Conservation (phyloP, 495 filamentous ascomycete genomes). For the Haplographium delicatum region DNA sequence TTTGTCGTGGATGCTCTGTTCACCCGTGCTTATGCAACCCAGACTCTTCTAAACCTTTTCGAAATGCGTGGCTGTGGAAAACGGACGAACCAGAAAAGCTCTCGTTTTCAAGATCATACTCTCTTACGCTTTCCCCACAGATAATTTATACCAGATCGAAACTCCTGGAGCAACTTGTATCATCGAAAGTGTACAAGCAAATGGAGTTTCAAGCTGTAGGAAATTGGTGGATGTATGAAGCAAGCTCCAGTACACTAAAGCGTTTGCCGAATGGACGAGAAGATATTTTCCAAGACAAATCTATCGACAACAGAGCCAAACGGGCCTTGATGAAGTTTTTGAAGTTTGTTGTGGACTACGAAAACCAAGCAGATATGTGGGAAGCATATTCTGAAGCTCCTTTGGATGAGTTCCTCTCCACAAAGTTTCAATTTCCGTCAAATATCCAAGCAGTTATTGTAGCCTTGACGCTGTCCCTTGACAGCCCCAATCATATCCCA, state of each 20-base stretch:
- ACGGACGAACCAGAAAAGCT: conserved; percentile 33
- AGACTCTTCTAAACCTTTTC: conserved; percentile 14
- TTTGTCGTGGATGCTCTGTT: too few species aligned
- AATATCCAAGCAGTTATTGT: conserved; percentile 66
- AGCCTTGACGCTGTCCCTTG: conserved; percentile 71
- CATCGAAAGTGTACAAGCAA: conserved; percentile 80
- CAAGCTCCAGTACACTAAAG: conserved; percentile 37
- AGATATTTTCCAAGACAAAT: conserved; percentile 73
- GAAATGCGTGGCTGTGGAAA: conserved; percentile 24
- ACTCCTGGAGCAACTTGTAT: conserved; percentile 71
- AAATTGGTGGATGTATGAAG: conserved; percentile 76
- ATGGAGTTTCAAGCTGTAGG: conserved; percentile 93
- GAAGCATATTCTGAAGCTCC: conserved; percentile 38
- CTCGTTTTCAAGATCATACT: conserved; percentile 71
- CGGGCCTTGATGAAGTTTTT: conserved; percentile 84
- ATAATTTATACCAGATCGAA: conserved; percentile 78
- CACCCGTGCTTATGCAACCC: neutral
- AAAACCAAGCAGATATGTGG: conserved; percentile 49
- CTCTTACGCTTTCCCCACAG: conserved; percentile 77
- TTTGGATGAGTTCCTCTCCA: conserved; percentile 59
- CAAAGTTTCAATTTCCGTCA: conserved; percentile 67
- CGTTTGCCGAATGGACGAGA: conserved; percentile 80
- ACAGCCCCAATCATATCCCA: conserved; percentile 47
- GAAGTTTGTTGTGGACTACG: conserved; percentile 64
- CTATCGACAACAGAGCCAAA: conserved; percentile 70